Evolutionary conservation across 371 early-diverging fungal genomes (phyloP).

Genomic region (Polyrhizophydium stewartii): DNA sequence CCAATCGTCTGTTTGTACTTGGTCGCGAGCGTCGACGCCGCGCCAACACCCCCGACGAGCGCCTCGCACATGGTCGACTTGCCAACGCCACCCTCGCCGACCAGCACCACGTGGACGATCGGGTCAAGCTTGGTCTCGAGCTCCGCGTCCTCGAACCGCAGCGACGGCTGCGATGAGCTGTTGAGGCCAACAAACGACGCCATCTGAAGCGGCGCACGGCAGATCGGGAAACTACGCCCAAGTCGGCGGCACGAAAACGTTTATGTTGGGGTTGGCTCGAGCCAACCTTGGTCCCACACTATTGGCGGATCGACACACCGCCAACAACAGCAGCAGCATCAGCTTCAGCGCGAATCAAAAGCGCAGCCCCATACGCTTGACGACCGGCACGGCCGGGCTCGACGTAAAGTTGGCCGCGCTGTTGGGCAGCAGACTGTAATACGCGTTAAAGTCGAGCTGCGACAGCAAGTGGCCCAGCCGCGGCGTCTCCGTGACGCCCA

Average conservation of each 20-base stretch:
- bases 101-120: slow-evolving; percentile 7
- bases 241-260: too few relatives aligned
- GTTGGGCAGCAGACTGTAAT: slow-evolving; percentile 1
- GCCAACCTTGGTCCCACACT: too few relatives aligned
- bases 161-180: too few relatives aligned
- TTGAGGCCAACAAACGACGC: too few relatives aligned
- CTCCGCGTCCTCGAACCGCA: too few relatives aligned
- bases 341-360: too few relatives aligned
- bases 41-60: not conserved
- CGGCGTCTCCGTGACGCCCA: slow-evolving; percentile 7
- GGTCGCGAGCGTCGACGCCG: not conserved
- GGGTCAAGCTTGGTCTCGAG: not conserved
- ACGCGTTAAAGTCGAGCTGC: slow-evolving; percentile 13
- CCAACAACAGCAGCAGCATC: too few relatives aligned
- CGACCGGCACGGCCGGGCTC: slow-evolving; percentile 6
- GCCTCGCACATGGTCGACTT: slow-evolving; percentile 4
- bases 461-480: slow-evolving; percentile 5
- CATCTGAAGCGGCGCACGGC: too few relatives aligned
- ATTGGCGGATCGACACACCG: too few relatives aligned
- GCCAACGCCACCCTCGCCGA: slow-evolving; percentile 17
- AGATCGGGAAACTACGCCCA: too few relatives aligned
- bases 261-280: too few relatives aligned
- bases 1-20: slow-evolving; percentile 16
- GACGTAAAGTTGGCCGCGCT: not conserved
- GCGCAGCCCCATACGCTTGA: too few relatives aligned